Conservation (phyloP, 495 filamentous ascomycete genomes). For the Penicillium steckii region DNA sequence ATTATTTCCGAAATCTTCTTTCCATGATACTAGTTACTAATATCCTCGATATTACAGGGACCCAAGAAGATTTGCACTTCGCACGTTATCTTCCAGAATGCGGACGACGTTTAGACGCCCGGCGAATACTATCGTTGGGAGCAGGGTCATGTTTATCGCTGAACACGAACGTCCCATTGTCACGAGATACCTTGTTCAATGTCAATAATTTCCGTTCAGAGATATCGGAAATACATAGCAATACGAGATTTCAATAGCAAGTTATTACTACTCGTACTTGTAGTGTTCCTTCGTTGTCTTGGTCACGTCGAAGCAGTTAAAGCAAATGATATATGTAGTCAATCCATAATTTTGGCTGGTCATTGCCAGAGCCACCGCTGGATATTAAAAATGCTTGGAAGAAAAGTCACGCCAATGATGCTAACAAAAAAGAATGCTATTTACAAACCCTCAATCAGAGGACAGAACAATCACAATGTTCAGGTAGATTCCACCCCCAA, state of each 20-base stretch:
- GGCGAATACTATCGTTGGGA: not conserved
- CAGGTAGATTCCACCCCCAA: conserved; percentile 21
- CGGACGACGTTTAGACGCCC: conserved; percentile 13
- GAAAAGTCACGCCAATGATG: conserved; percentile 12
- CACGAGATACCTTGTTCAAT: conserved; percentile 7
- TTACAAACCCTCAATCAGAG: not conserved
- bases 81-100: conserved; percentile 25
- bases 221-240: conserved; percentile 12
- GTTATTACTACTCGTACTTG: not conserved
- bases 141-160: conserved; percentile 5
- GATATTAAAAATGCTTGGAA: conserved; percentile 12
- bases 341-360: not conserved
- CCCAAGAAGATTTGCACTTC: conserved; percentile 32
- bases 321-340: not conserved
- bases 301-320: not conserved
- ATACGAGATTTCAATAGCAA: not conserved
- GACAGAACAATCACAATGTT: conserved; percentile 3
- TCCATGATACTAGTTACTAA: not conserved
- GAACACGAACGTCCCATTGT: not conserved
- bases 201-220: conserved; percentile 12
- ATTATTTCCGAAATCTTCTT: not conserved
- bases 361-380: not conserved
- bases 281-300: too few species aligned
- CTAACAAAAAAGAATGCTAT: conserved; percentile 8
- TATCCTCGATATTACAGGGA: conserved; percentile 11